These are phyloP conservation scores for Trematosphaeria pertusa DNA, from an alignment of 2,329 filamentous ascomycete species.

Conservation along the genomic window DNA sequence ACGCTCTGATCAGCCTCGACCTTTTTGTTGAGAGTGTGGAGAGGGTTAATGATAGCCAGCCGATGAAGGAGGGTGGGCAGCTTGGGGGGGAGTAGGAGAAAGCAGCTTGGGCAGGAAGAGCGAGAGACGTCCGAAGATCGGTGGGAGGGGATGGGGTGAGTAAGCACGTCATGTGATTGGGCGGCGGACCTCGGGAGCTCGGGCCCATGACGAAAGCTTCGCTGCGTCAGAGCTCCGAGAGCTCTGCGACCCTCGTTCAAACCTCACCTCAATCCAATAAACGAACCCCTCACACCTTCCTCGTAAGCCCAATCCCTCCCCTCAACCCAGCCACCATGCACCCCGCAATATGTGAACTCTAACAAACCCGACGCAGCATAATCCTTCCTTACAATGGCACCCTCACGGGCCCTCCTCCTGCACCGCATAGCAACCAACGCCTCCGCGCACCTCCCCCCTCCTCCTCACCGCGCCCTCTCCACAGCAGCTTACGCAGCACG, in stretches of 20 bases:
- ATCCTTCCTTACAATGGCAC: conserved; percentile 42
- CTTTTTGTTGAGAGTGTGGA: conserved; percentile 2
- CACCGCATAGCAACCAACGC: conserved; percentile 27
- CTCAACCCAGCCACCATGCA: no score
- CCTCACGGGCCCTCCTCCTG: conserved; percentile 40
- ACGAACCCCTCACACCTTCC: no score
- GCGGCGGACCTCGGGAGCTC: conserved; percentile 30
- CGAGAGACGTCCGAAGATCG: neutral
- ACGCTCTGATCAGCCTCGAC: no score
- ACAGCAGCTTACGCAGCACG: conserved; percentile 9
- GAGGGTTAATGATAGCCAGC: no score
- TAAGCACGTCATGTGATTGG: conserved; percentile 40
- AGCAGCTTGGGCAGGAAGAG: no score
- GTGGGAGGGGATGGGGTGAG: conserved; percentile 5
- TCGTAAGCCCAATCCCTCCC: no score
- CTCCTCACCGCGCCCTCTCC: conserved; percentile 21
- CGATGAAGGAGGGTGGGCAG: no score
- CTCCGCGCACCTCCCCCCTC: conserved; percentile 15
- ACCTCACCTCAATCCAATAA: conserved; percentile 20
- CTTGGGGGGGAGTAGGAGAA: no score
- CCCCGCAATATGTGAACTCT: neutral
- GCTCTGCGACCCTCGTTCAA: no score
- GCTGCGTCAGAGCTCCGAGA: conserved; percentile 15
- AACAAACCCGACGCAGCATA: no score
- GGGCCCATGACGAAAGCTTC: conserved; percentile 40